Evolutionary conservation across 2,329 filamentous ascomycete species (phyloP).

Genomic region (Zalaria sp.): DNA sequence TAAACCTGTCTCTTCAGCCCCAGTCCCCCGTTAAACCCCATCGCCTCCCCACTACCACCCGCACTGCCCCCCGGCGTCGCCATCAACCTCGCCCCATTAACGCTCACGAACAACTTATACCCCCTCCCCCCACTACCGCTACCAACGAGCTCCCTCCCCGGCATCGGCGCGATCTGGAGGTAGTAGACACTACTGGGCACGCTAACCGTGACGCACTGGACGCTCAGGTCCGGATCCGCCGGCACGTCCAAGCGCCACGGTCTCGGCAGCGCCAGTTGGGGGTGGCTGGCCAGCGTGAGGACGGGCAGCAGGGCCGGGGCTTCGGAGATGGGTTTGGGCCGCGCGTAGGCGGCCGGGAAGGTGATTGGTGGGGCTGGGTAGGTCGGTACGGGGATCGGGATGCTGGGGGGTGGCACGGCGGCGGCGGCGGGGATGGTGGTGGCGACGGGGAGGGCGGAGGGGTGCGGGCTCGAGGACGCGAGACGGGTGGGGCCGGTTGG

Average conservation of each 20-base stretch:
- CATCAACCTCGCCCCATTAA: constrained; percentile 51
- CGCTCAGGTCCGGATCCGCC: constrained; percentile 49
- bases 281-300: constrained; percentile 54
- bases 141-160: constrained; percentile 37
- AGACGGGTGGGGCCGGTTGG: constrained; percentile 20
- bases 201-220: constrained; percentile 60
- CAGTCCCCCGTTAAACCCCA: constrained; percentile 7
- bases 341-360: constrained; percentile 15
- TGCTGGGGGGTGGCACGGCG: constrained; percentile 20
- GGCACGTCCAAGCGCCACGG: constrained; percentile 50
- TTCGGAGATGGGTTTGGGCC: constrained; percentile 15
- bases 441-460: constrained; percentile 17
- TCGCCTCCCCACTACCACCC: constrained; percentile 10
- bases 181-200: constrained; percentile 54
- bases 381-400: constrained; percentile 8
- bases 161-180: constrained; percentile 54
- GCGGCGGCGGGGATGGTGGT: constrained; percentile 14
- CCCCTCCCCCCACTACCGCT: constrained; percentile 46
- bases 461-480: constrained; percentile 28
- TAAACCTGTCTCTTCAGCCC: constrained; percentile 48
- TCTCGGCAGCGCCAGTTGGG: constrained; percentile 43
- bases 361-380: constrained; percentile 4
- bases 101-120: constrained; percentile 61
- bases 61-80: constrained; percentile 31
- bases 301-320: constrained; percentile 53